These are phyloP conservation scores for Xylaria sp. DNA, from an alignment of 2,329 filamentous ascomycete species.

Conservation along the genomic window DNA sequence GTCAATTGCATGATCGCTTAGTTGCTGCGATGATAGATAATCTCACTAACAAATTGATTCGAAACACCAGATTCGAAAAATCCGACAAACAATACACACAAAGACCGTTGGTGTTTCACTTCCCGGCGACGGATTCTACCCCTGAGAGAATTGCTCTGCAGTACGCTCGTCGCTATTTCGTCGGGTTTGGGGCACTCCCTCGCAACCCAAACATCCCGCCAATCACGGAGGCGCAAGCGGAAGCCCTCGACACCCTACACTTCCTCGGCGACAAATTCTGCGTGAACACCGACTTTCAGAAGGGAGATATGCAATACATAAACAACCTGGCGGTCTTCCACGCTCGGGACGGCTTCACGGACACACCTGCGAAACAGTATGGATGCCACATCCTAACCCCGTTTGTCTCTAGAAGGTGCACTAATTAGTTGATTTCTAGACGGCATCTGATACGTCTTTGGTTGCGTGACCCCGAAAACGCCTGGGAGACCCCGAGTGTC, in stretches of 20 bases:
- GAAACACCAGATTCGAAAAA: constrained; percentile 51
- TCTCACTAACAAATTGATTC: constrained; percentile 3
- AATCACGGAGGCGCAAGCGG: constrained; percentile 64
- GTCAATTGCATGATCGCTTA: constrained; percentile 29
- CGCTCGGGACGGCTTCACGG: constrained; percentile 61
- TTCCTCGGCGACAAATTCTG: constrained; percentile 60
- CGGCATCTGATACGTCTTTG: constrained; percentile 63
- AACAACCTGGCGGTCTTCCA: constrained; percentile 68
- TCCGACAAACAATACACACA: constrained; percentile 57
- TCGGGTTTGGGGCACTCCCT: constrained; percentile 66
- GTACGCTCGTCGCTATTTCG: constrained; percentile 69
- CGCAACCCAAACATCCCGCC: constrained; percentile 66
- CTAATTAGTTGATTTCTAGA: constrained; percentile 44
- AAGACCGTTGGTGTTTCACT: constrained; percentile 67
- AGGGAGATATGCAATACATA: constrained; percentile 65
- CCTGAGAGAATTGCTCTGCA: constrained; percentile 69
- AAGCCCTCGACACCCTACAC: constrained; percentile 64
- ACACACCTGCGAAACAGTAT: constrained; percentile 58
- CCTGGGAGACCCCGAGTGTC: constrained; percentile 59
- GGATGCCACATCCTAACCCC: constrained; percentile 37
- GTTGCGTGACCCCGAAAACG: constrained; percentile 61
- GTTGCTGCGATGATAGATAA: background rate
- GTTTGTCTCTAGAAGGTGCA: background rate
- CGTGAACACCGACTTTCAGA: constrained; percentile 58
- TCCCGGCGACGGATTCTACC: constrained; percentile 56